phyloP scores from a whole-genome alignment of 352 stramenopile species.

The Pythium aristosporum region DNA sequence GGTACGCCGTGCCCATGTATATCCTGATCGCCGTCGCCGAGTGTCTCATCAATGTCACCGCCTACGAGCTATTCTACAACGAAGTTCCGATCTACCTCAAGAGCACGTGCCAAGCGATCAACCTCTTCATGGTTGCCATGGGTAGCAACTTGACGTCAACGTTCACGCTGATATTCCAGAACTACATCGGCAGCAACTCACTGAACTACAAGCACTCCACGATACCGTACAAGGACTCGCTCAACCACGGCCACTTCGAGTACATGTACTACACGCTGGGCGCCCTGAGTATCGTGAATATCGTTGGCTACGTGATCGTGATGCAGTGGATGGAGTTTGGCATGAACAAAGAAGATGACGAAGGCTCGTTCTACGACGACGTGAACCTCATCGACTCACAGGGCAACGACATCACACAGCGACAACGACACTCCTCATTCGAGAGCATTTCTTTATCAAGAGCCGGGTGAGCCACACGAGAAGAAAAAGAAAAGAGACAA shows the following conservation, averaged over 20 bases:
- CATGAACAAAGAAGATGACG: constrained; percentile 76
- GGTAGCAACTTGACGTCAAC: constrained; percentile 86
- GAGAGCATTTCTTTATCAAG: constrained; percentile 65
- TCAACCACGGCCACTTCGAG: constrained; percentile 85
- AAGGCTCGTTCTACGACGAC: constrained; percentile 61
- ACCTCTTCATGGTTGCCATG: constrained; percentile 88
- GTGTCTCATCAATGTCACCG: constrained; percentile 88
- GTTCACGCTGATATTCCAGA: constrained; percentile 84
- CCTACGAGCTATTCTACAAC: constrained; percentile 88
- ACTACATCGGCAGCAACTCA: constrained; percentile 62
- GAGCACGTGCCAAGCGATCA: constrained; percentile 86
- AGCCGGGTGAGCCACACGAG: constrained; percentile 8
- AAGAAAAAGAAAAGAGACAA: background rate
- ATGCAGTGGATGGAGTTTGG: constrained; percentile 90
- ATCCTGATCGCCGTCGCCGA: constrained; percentile 78
- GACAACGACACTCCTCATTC: constrained; percentile 71
- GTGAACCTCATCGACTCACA: constrained; percentile 48
- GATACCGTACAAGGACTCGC: constrained; percentile 34
- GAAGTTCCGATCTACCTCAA: constrained; percentile 87
- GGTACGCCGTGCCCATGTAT: constrained; percentile 81
- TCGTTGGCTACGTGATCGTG: constrained; percentile 66
- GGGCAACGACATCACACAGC: constrained; percentile 65
- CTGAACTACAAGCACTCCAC: constrained; percentile 76
- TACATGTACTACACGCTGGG: constrained; percentile 90
- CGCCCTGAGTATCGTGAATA: constrained; percentile 69